Base-by-base conservation (phyloP, 2,329 filamentous ascomycete species). In the Ophiosphaerella korrae region DNA sequence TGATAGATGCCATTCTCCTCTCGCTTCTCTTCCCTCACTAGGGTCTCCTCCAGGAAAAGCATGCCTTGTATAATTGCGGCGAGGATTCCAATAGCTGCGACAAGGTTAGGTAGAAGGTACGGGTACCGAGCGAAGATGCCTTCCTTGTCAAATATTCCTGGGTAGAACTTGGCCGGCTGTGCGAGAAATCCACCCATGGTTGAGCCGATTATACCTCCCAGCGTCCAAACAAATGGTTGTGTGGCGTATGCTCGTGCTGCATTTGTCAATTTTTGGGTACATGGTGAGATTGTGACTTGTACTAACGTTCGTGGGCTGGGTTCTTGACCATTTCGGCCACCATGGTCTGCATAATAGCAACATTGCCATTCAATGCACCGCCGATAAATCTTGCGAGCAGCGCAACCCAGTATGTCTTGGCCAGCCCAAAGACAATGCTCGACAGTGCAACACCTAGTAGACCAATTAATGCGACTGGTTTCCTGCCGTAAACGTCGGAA, bases 171-270 rank as follows among this genome's bases (percentile, higher is more conserved):
- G 52, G 87, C 83, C 21, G 93, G 92, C 60, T 90, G 87, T 52
- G 92, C 89, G 67, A 96, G 90, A 52, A 88, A 85, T 34, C 93
- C 93, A 52, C 93, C 93, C 66, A 97, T 91, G 13, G 88, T 89
- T 55, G 92, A 72, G 39, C 92, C 92, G 47, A 96, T 81, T 58
- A 96, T 96, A 18, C 90, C 93, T 24, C 92, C 92, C 38, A 96
- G 86, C 32, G 85, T 88, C 92, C 92, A 96, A 7, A 96, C 89
- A 67, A 96, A 96, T 1, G 92, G 92, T 87, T 96, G 95, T 40
- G 96, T 85, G 3, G 91, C 87, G 73, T 92, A 96, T 36, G 92
- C 92, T 55, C 88, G 85, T 51, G 91, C 89, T 91, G 58, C 34
- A 23, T 33, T 8, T 11, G 26, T 63, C 37, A 62, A 58, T 55